Conservation (phyloP, 1,284 basidiomycete genomes). For the Trichosporon sp. region DNA sequence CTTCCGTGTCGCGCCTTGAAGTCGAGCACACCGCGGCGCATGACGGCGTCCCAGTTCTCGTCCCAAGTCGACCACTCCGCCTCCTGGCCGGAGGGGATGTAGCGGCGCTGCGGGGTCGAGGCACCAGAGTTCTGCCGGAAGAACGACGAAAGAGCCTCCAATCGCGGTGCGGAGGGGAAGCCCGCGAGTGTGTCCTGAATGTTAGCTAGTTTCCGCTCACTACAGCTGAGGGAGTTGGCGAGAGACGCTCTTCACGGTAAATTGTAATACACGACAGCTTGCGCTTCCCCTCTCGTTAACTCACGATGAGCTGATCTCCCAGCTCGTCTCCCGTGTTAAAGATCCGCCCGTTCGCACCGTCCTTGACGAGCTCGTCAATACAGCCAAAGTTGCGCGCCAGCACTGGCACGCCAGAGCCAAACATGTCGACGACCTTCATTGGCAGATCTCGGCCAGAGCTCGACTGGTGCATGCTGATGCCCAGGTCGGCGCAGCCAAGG, state of each 20-base stretch:
- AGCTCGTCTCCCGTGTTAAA: conserved; percentile 69
- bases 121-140: conserved; percentile 11
- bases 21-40: conserved; percentile 41
- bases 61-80: conserved; percentile 68
- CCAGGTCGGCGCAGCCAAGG: conserved; percentile 84
- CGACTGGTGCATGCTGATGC: conserved; percentile 83
- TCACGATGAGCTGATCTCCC: conserved; percentile 65
- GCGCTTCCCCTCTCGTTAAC: conserved; percentile 17
- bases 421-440: conserved; percentile 99
- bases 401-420: conserved; percentile 89
- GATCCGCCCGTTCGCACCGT: conserved; percentile 74
- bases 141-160: conserved; percentile 52
- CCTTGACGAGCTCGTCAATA: conserved; percentile 77
- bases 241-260: too few species aligned
- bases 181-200: conserved; percentile 56
- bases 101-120: conserved; percentile 15
- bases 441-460: conserved; percentile 88
- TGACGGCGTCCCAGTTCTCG: conserved; percentile 69
- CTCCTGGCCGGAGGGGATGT: conserved; percentile 10
- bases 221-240: too few species aligned
- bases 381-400: conserved; percentile 84
- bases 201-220: conserved; percentile 3
- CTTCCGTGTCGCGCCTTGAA: background rate
- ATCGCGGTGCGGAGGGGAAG: conserved; percentile 57
- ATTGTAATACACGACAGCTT: too few species aligned